Evolutionary conservation across 108 stramenopile genomes (phyloP).

Genomic region (Parmales sp.): DNA sequence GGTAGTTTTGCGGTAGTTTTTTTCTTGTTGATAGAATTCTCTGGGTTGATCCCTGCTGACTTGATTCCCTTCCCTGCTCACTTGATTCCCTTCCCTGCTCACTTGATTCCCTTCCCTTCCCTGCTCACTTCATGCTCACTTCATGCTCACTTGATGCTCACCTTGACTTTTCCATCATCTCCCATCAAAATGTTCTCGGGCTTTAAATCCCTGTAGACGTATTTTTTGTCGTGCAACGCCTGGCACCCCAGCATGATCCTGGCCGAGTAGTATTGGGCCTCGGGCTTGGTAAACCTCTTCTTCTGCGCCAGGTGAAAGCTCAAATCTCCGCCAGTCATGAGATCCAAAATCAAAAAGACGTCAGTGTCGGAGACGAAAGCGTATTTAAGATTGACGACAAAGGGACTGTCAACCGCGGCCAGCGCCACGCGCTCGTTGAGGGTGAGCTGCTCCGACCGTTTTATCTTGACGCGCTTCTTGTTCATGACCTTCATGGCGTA

Average conservation of each 20-base stretch:
- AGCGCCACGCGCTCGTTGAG: constrained; percentile 77
- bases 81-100: too few relatives aligned
- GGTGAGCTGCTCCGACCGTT: constrained; percentile 76
- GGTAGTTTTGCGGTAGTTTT: too few relatives aligned
- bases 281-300: constrained; percentile 51
- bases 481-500: constrained; percentile 98
- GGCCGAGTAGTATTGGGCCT: constrained; percentile 77
- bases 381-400: constrained; percentile 92
- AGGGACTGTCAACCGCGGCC: constrained; percentile 70
- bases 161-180: constrained; percentile 70
- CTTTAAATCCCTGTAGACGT: constrained; percentile 88
- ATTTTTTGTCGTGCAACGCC: constrained; percentile 70
- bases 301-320: constrained; percentile 70
- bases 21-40: too few relatives aligned
- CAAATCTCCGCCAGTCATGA: constrained; percentile 90
- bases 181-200: constrained; percentile 88
- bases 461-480: constrained; percentile 85
- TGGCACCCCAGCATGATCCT: constrained; percentile 81
- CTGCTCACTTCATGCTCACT: too few relatives aligned
- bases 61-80: too few relatives aligned
- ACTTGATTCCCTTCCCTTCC: too few relatives aligned
- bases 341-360: constrained; percentile 85
- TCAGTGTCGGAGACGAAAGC: constrained; percentile 79
- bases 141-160: too few relatives aligned
- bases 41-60: too few relatives aligned